phyloP scores from a whole-genome alignment of 78 protist species.

The Dictyostelium brefeldianum region DNA sequence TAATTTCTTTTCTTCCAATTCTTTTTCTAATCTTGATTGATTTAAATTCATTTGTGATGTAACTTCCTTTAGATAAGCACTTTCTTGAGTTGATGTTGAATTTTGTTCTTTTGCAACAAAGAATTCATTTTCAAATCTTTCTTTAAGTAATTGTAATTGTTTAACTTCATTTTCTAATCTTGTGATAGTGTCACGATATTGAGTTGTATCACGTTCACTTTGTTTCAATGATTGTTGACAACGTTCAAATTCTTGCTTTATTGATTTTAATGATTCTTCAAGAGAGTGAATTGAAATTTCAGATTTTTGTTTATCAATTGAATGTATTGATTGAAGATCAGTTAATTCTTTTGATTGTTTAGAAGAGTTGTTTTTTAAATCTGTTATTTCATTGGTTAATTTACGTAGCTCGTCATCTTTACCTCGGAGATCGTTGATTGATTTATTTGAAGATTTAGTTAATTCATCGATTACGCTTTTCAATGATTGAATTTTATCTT shows the following conservation, averaged over 20 bases:
- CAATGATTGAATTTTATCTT: constrained; percentile 25
- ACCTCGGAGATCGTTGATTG: background rate
- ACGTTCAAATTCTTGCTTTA: constrained; percentile 3
- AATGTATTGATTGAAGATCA: background rate
- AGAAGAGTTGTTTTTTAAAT: background rate
- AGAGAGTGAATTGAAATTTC: background rate
- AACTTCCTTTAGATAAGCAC: constrained; percentile 57
- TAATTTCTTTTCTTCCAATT: constrained; percentile 48
- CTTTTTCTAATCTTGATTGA: constrained; percentile 55
- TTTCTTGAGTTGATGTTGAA: constrained; percentile 46
- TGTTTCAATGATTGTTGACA: constrained; percentile 22
- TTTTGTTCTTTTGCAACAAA: constrained; percentile 57
- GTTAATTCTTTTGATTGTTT: constrained; percentile 48
- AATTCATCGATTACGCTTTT: constrained; percentile 20
- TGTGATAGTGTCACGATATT: background rate
- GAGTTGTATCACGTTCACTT: constrained; percentile 13
- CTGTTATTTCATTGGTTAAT: background rate
- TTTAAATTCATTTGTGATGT: constrained; percentile 60
- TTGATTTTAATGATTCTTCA: background rate
- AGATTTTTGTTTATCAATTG: constrained; percentile 39
- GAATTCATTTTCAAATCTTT: constrained; percentile 78
- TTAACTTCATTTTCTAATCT: constrained; percentile 43
- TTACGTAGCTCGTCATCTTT: constrained; percentile 21
- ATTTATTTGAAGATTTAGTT: background rate
- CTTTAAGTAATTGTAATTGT: constrained; percentile 49